A percentile compares a stretch with the other conserved stretches of the same genome.
These are phyloP conservation scores for Colletotrichum zoysiae DNA, from an alignment of 2,329 filamentous ascomycete species.

Conservation along the genomic window DNA sequence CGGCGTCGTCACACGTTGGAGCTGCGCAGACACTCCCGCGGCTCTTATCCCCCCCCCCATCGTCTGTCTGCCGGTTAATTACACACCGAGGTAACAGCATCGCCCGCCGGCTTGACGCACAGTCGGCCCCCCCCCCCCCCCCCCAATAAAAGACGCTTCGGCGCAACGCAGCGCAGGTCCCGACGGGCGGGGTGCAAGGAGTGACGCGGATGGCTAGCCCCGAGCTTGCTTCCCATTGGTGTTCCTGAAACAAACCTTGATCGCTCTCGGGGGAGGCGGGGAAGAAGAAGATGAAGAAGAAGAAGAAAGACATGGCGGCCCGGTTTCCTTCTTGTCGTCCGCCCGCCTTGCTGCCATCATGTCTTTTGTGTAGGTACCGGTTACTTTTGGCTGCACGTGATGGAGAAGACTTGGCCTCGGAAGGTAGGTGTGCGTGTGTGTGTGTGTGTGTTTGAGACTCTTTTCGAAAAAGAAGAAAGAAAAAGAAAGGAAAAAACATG, in stretches of 20 bases:
- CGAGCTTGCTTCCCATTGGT: conserved; percentile 41
- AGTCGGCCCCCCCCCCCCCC: neutral
- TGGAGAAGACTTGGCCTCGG: neutral
- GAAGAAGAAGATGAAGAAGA: no score
- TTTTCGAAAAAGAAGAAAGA: no score
- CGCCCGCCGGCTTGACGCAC: neutral
- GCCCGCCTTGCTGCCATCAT: neutral
- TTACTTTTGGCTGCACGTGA: neutral
- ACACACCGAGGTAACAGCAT: neutral
- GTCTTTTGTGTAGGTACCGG: neutral
- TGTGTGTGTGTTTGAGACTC: no score
- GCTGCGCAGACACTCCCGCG: conserved; percentile 12
- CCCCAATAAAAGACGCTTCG: neutral
- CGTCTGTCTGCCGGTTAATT: neutral
- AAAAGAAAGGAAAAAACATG: no score
- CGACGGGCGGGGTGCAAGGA: conserved; percentile 18
- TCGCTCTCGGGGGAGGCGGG: conserved; percentile 17
- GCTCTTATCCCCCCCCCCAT: neutral
- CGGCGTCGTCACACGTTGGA: conserved; percentile 24
- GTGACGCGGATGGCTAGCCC: conserved; percentile 37
- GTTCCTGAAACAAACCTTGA: conserved; percentile 42
- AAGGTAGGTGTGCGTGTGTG: no score
- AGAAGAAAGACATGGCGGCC: conserved; percentile 2
- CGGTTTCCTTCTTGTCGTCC: conserved; percentile 1
- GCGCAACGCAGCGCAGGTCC: neutral